Evolutionary conservation across 2,329 filamentous ascomycete species (phyloP).

Genomic region (Aphanocladium album): DNA sequence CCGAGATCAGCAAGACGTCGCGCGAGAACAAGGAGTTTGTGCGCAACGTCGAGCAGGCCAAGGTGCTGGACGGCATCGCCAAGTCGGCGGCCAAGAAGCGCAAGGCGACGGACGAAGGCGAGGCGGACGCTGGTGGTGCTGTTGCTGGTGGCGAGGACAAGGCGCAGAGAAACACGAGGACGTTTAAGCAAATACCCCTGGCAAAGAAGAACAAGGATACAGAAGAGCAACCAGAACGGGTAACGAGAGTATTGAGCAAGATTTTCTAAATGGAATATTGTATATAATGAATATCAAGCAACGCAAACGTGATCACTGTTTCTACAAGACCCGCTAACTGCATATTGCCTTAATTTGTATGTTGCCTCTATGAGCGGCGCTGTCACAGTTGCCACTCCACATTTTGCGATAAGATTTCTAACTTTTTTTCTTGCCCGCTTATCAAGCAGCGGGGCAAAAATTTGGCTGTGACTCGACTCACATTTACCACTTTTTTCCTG

Average conservation of each 20-base stretch:
- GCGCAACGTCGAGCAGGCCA: slow-evolving; percentile 71
- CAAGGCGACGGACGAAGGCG: slow-evolving; percentile 31
- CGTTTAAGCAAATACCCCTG: slow-evolving; percentile 63
- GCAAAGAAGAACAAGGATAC: slow-evolving; percentile 43
- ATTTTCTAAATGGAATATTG: slow-evolving; percentile 46
- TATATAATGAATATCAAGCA: slow-evolving; percentile 12
- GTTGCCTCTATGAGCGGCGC: not conserved
- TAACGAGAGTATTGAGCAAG: slow-evolving; percentile 58
- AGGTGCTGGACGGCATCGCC: slow-evolving; percentile 72
- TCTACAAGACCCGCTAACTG: slow-evolving; percentile 1
- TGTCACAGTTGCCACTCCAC: slow-evolving; percentile 6
- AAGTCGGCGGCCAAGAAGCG: slow-evolving; percentile 36
- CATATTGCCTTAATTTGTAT: not conserved
- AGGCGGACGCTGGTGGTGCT: slow-evolving; percentile 18
- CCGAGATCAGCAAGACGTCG: slow-evolving; percentile 69
- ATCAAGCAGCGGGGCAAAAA: slow-evolving; percentile 36
- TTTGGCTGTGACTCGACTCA: slow-evolving; percentile 15
- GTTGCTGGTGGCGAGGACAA: slow-evolving; percentile 18
- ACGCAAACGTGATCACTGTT: not conserved
- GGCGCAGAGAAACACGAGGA: slow-evolving; percentile 27
- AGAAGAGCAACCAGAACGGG: slow-evolving; percentile 48
- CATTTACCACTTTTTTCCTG: slow-evolving; percentile 18
- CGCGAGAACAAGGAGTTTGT: slow-evolving; percentile 80
- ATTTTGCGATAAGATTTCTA: slow-evolving; percentile 23
- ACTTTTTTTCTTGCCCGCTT: slow-evolving; percentile 22